Evolutionary conservation across 495 filamentous ascomycete genomes (phyloP).

Genomic region (Penicillium bialowiezense): DNA sequence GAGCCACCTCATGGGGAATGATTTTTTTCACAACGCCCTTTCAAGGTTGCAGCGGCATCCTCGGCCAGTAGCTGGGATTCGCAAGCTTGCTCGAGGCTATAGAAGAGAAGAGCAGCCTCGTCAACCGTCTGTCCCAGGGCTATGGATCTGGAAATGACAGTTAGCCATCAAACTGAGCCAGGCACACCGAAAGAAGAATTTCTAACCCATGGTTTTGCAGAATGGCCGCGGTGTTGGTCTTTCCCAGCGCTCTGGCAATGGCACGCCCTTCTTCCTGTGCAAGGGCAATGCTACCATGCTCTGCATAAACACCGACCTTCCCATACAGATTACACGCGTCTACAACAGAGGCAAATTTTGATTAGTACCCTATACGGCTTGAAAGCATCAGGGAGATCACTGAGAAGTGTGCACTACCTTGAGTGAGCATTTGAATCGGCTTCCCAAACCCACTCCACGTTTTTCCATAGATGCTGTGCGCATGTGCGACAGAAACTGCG

Average conservation of each 20-base stretch:
- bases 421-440: constrained; percentile 37
- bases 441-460: constrained; percentile 33
- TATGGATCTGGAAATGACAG: too few species aligned
- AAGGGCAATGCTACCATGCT: constrained; percentile 48
- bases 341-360: neutral
- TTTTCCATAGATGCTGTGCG: constrained; percentile 30
- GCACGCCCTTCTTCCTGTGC: constrained; percentile 48
- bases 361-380: neutral
- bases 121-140: constrained; percentile 46
- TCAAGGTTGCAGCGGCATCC: constrained; percentile 38
- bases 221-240: constrained; percentile 48
- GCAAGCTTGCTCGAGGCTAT: constrained; percentile 57
- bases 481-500: constrained; percentile 35
- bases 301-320: constrained; percentile 38
- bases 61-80: constrained; percentile 58
- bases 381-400: too few species aligned
- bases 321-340: constrained; percentile 51
- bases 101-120: constrained; percentile 60
- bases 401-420: constrained; percentile 27
- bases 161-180: too few species aligned
- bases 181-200: constrained; percentile 25
- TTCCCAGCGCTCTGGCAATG: constrained; percentile 40
- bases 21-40: constrained; percentile 39
- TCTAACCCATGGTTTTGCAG: constrained; percentile 60
- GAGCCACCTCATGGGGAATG: too few species aligned